phyloP scores from a whole-genome alignment of 768 basidiomycete species.

The Suillus weaverae region DNA sequence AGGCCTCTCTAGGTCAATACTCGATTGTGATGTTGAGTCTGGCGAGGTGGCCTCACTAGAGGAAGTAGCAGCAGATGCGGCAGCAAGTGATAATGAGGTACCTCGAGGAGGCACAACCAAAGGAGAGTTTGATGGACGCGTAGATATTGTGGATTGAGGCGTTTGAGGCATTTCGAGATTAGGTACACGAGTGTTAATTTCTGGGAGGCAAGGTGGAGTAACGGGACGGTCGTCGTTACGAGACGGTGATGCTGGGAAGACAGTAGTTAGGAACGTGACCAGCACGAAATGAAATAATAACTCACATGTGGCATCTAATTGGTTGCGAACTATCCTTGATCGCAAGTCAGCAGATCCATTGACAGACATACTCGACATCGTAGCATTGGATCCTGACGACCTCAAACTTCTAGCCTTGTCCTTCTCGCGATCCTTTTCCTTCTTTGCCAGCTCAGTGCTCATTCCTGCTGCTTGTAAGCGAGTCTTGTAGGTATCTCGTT shows the following conservation, averaged over 20 bases:
- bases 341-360: conserved; percentile 28
- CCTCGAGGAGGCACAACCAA: conserved; percentile 23
- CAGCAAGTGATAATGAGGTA: conserved; percentile 19
- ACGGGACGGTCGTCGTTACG: conserved; percentile 23
- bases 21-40: conserved; percentile 31
- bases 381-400: conserved; percentile 24
- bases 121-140: conserved; percentile 9
- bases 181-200: conserved; percentile 11
- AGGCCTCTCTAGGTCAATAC: conserved; percentile 1
- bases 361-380: conserved; percentile 20
- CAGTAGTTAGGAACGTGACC: not conserved
- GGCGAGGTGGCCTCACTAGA: conserved; percentile 3
- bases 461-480: conserved; percentile 32
- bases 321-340: conserved; percentile 20
- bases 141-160: conserved; percentile 3
- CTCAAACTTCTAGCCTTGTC: conserved; percentile 13
- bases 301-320: conserved; percentile 37
- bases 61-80: conserved; percentile 8
- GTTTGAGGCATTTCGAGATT: conserved; percentile 8
- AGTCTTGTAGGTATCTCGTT: conserved; percentile 66
- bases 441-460: conserved; percentile 41
- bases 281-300: not conserved
- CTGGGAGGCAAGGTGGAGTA: conserved; percentile 21
- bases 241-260: conserved; percentile 9
- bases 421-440: conserved; percentile 25